A percentile compares a stretch with the other conserved stretches of the same genome.
phyloP scores from a whole-genome alignment of 1,284 basidiomycete genomes.

The Tylopilus sp. region DNA sequence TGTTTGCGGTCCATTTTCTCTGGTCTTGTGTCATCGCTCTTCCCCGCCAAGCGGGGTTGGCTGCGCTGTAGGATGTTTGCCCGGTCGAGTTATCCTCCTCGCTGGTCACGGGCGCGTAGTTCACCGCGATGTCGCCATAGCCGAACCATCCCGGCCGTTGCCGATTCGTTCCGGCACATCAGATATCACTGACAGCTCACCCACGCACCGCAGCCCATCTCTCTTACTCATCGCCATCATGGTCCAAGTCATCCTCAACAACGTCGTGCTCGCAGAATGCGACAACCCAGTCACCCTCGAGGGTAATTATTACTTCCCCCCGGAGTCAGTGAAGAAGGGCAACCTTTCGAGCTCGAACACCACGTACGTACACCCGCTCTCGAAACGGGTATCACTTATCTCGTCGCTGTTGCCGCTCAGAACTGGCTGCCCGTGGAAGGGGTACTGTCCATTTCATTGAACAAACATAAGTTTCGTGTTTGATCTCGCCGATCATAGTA shows the following conservation, averaged over 20 bases:
- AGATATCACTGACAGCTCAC: too few relatives aligned
- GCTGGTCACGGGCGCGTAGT: neutral
- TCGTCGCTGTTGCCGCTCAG: constrained; percentile 33
- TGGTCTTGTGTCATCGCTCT: constrained; percentile 58
- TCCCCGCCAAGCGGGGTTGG: constrained; percentile 56
- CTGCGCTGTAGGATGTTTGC: constrained; percentile 19
- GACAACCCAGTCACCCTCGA: constrained; percentile 53
- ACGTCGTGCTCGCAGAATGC: constrained; percentile 53
- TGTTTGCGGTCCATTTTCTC: constrained; percentile 65
- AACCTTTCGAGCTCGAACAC: constrained; percentile 49
- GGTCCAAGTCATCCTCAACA: constrained; percentile 50
- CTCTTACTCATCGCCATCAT: constrained; percentile 25
- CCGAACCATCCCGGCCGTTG: constrained; percentile 17
- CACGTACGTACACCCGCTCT: constrained; percentile 36
- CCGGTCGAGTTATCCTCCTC: neutral
- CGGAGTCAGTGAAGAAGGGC: constrained; percentile 42
- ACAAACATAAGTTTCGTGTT: constrained; percentile 1
- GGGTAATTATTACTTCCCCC: constrained; percentile 67
- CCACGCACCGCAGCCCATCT: too few relatives aligned
- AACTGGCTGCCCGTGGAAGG: constrained; percentile 61
- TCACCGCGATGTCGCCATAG: neutral
- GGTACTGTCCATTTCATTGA: constrained; percentile 38
- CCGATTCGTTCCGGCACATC: constrained; percentile 3
- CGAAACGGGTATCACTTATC: constrained; percentile 1
- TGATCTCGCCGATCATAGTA: constrained; percentile 43